Conservation (phyloP, 345 rosid genomes). For the Rhizophora mangle region DNA sequence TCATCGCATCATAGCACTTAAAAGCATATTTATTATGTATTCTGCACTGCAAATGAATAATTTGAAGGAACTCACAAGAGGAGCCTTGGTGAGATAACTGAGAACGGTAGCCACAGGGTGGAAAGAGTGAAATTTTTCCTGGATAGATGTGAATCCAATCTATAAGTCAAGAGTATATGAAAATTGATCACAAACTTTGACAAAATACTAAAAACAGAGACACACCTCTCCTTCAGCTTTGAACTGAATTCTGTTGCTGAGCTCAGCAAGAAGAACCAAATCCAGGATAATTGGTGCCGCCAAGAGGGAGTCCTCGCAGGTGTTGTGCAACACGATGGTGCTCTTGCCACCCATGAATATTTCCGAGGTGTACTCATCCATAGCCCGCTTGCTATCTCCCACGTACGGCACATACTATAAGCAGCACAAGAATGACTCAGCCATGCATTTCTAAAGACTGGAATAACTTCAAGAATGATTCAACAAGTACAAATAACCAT, state of each 20-base stretch:
- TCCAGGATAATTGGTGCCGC: constrained; percentile 97
- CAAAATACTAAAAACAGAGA: not conserved
- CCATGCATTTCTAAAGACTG: no score
- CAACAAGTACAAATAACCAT: no score
- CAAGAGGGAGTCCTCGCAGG: constrained; percentile 94
- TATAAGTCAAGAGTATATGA: not conserved
- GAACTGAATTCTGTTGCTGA: constrained; percentile 82
- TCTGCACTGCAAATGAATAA: no score
- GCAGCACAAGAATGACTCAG: not conserved
- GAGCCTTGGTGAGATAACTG: constrained; percentile 97
- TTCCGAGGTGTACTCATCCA: constrained; percentile 99
- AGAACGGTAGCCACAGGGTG: constrained; percentile 98
- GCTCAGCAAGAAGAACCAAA: constrained; percentile 93
- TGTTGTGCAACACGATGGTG: constrained; percentile 93
- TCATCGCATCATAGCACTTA: not conserved
- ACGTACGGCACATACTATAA: constrained; percentile 88
- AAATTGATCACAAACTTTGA: not conserved
- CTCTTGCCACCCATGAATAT: constrained; percentile 94
- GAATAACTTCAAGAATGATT: no score
- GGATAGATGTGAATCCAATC: constrained; percentile 16
- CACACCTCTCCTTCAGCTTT: constrained; percentile 80
- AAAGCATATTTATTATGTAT: not conserved
- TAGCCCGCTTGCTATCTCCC: constrained; percentile 97
- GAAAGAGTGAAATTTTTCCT: constrained; percentile 95
- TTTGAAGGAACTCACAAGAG: constrained; percentile 59